Evolutionary conservation across 192 early-diverging fungal species (phyloP), one percentile per base, ranked within the genome.

Genomic region (Chytriomyces sp.): DNA sequence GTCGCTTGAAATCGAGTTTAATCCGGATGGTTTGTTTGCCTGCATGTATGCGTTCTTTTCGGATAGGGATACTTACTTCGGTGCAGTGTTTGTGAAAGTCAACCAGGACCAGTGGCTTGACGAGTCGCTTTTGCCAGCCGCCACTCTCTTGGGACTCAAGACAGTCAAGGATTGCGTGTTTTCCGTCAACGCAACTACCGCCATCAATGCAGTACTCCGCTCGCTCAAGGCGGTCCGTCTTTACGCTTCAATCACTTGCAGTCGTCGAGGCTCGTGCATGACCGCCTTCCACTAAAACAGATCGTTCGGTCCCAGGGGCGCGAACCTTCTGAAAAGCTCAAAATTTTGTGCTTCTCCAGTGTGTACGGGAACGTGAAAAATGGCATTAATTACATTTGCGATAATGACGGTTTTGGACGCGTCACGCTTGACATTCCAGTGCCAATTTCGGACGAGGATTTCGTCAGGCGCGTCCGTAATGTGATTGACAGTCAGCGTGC

Each of bases 331-430:
- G 14, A 22, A 39, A 59, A 70, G 60, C 62, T 58, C 40, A 58
- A 80, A 32, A 85, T 85, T 55, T 75, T 87, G 14, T 75, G 78
- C 65, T 75, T 90, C 55, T 84, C 81, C n/a, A 89, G 86, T 0
- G 80, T 85, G 8, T 89, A 86, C 58, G 66, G 80, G 59, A 74
- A 85, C 39, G 78, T 90, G 8, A 70, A 71, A 30, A 64, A 78
- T 40, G 82, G 79, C 17, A 72, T 84, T 2, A 55, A 71, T 0
- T 91, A 82, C 70, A 59, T 87, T 38, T 67, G 67, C 19, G 80
- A 84, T 32, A 76, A 78, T 36, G 73, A 80, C 26, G 68, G 80
- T 38, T 59, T 87, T 34, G 73, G 78, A 17, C 8, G 82, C 19
- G 64, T 84, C 19, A 56, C 78, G 22, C 67, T 90, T 2, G 74